Base-by-base conservation (phyloP, 2,329 filamentous ascomycete genomes). In the Curvularia lunata region DNA sequence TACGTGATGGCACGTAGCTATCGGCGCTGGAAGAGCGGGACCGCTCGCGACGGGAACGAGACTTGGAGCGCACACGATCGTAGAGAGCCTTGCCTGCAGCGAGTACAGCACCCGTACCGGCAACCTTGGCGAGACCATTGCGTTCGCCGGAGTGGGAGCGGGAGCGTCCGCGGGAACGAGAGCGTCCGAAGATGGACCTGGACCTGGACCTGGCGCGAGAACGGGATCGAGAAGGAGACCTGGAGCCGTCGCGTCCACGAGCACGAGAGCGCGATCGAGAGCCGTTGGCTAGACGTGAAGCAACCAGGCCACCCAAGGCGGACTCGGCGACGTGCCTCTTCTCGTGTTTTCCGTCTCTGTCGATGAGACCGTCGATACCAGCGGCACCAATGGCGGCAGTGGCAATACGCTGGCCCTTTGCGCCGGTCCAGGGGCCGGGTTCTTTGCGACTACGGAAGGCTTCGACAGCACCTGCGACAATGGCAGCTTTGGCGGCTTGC, bases 361-460 rank as follows among this genome's bases (percentile, higher is more conserved):
- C 86, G 55, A 89, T 82, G 41, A 92, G 84, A 23, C 88, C 88
- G 75, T 97, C 92, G 60, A 97, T 90, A 56, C 92, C 91, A 65
- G 91, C 94, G 58, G 94, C 92, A 78, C 91, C 90, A 27, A 88
- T 77, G 34, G 94, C 94, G 47, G 92, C 93, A 21, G 94, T 97
- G 48, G 96, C 85, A 59, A 98, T 86, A 51, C 94, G 91, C 81
- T 92, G 95, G 65, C 92, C 91, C 79, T 97, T 97, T 62, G 91
- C 90, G 37, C 93, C 94, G 63, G 88, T 90, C 92, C 93, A 97
- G 42, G 89, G 86, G 53, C 94, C 94, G 2, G 92, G 90, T 62
- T 95, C 90, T 70, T 94, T 96, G 74, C 93, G 88, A 55, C 92
- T 88, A 61, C 91, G 89, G 83, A 96, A 96, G 41, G 94, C 94